Evolutionary conservation across 371 early-diverging fungal genomes (phyloP).

Genomic region (Nematocida ironsii): DNA sequence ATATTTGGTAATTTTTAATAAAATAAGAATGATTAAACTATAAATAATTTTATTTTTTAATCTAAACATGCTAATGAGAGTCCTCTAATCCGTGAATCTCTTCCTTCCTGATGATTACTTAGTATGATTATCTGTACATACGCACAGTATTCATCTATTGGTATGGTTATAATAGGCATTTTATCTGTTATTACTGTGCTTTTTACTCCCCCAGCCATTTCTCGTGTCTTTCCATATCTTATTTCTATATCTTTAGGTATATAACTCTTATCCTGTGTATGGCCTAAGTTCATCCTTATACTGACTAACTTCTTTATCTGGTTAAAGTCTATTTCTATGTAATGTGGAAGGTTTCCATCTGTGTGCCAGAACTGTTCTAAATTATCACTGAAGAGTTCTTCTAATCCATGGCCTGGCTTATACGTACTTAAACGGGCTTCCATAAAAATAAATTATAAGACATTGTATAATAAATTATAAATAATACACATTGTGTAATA

Average conservation of each 20-base stretch:
- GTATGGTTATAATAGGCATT: slow-evolving; percentile 75
- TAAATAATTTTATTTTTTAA: not conserved
- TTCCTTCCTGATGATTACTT: slow-evolving; percentile 80
- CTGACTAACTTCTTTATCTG: slow-evolving; percentile 68
- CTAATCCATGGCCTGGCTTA: slow-evolving; percentile 69
- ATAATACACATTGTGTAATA: too few species aligned
- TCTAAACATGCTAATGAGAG: slow-evolving; percentile 64
- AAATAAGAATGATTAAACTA: too few species aligned
- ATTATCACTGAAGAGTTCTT: slow-evolving; percentile 65
- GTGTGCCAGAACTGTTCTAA: slow-evolving; percentile 68
- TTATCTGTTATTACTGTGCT: slow-evolving; percentile 73
- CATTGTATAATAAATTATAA: too few species aligned
- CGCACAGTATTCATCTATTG: slow-evolving; percentile 71
- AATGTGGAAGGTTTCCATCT: slow-evolving; percentile 69
- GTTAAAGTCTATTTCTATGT: slow-evolving; percentile 66
- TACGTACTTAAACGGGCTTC: slow-evolving; percentile 67
- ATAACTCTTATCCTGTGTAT: slow-evolving; percentile 81
- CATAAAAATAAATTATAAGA: slow-evolving; percentile 57
- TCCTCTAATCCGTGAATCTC: slow-evolving; percentile 81
- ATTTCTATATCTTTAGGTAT: slow-evolving; percentile 77
- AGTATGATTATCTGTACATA: slow-evolving; percentile 77
- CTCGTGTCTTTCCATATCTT: slow-evolving; percentile 74
- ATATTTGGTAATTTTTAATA: too few species aligned
- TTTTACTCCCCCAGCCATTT: slow-evolving; percentile 72
- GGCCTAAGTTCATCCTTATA: slow-evolving; percentile 76